Base-by-base conservation (phyloP, 2,329 filamentous ascomycete genomes). In the Exophiala dermatitidis region DNA sequence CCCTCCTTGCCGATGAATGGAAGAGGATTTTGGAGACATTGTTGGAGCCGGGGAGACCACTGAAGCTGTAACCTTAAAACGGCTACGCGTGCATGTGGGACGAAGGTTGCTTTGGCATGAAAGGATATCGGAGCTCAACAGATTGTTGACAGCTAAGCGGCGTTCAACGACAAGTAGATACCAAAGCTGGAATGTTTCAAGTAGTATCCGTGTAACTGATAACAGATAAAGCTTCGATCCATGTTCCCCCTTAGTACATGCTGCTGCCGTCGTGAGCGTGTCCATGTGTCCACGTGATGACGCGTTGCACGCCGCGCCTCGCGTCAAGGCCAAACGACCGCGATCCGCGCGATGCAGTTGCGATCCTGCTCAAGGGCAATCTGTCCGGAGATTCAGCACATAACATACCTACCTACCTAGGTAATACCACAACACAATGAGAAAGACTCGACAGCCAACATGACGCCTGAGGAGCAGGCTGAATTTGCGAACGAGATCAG, bases 11-110 rank as follows among this genome's bases (percentile, higher is more conserved):
- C 28, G 4, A 44, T 10, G 50, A 62, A 36, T 62, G 53, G 52
- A 62, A 58, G 50, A n/a, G 8, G 6, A 41, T 54, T 28, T 54
- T 62, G 41, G 58, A 62, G 49, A 46, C 29, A 3, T 56, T 62
- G 5, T 37, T 62, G 33, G 58, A 62, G 32, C 43, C 43, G 29
- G 31, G 29, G n/a, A 31, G 43, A n/a, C 5, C 6, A 12, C 19
- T 19, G 8, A 46, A 46, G 43, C 29, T 46, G 5, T 46, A 12
- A 43, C 26, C 19, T 19, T 19, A 19, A 19, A 19, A 19, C 19
- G 19, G 19, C 19, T 19, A 19, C 19, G 19, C 19, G 19, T 19
- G 19, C 19, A 19, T 19, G 19, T n/a, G 19, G 19, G 19, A 19
- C 19, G 19, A 19, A 19, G 19, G 19, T 19, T 2, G 19, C 19